Evolutionary conservation across 163 green algal species (phyloP).

Genomic region (Coccomyxa subellipsoidea): DNA sequence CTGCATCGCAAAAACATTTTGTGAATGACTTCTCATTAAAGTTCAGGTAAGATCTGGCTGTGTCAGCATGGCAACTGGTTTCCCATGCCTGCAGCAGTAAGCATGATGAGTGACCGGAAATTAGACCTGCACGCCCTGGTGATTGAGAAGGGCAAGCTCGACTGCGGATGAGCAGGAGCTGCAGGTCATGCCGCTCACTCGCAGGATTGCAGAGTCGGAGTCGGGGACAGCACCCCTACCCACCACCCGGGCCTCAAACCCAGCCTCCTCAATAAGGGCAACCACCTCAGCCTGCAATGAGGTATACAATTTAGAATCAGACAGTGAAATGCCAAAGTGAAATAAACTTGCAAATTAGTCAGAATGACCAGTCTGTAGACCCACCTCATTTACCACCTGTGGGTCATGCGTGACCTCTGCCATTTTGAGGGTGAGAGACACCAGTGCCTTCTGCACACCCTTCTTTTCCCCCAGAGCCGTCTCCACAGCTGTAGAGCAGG

Average conservation of each 20-base stretch:
- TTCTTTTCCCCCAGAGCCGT: slow-evolving; percentile 36
- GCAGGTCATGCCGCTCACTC: slow-evolving; percentile 74
- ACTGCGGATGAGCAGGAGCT: slow-evolving; percentile 51
- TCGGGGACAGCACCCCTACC: slow-evolving; percentile 42
- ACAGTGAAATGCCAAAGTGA: background rate
- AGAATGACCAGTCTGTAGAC: no score
- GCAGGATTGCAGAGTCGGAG: slow-evolving; percentile 29
- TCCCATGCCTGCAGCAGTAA: no score
- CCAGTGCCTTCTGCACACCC: slow-evolving; percentile 54
- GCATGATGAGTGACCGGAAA: no score
- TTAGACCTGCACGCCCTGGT: background rate
- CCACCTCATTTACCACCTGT: background rate
- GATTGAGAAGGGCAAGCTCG: slow-evolving; percentile 46
- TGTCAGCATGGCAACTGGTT: no score
- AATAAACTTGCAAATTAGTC: no score
- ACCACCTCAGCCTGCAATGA: slow-evolving; percentile 58
- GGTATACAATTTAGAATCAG: background rate
- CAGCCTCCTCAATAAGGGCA: slow-evolving; percentile 59
- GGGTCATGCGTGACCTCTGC: slow-evolving; percentile 46
- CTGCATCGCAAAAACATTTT: background rate
- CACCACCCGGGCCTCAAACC: slow-evolving; percentile 56
- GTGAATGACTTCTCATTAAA: background rate
- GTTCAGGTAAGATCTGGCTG: no score
- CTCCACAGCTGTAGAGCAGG: slow-evolving; percentile 59
- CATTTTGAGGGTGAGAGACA: slow-evolving; percentile 47